Conservation (phyloP, 495 filamentous ascomycete species). For the Penicillium argentinense region DNA sequence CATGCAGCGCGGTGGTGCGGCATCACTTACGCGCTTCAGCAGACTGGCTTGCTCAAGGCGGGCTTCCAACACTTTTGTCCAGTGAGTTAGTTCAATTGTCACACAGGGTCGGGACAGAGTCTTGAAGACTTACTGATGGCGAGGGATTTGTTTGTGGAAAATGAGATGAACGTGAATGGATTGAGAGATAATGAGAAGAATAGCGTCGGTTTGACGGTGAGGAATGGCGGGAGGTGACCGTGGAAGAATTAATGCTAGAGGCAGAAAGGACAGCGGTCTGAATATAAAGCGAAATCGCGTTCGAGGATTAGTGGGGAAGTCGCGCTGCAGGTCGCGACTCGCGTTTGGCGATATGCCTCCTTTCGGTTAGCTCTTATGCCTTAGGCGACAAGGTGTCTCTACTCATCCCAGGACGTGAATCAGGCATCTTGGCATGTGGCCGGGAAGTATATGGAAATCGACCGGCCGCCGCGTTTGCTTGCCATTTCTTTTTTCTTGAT, state of each 20-base stretch:
- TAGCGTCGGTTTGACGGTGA: slow-evolving; percentile 5
- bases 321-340: slow-evolving; percentile 31
- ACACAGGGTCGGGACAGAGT: slow-evolving; percentile 9
- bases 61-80: slow-evolving; percentile 85
- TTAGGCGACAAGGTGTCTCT: slow-evolving; percentile 19
- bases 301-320: slow-evolving; percentile 36
- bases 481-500: too few species aligned
- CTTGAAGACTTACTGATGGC: slow-evolving; percentile 38
- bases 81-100: slow-evolving; percentile 16
- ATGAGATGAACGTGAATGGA: slow-evolving; percentile 1
- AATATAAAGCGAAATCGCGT: slow-evolving; percentile 37
- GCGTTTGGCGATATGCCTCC: slow-evolving; percentile 40
- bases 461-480: too few species aligned
- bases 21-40: slow-evolving; percentile 82
- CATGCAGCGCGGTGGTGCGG: too few species aligned
- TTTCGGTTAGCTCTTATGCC: slow-evolving; percentile 28
- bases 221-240: background rate
- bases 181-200: slow-evolving; percentile 1
- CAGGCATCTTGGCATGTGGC: background rate
- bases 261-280: slow-evolving; percentile 21
- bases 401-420: too few species aligned
- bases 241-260: slow-evolving; percentile 20
- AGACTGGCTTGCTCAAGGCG: slow-evolving; percentile 90
- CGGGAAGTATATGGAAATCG: too few species aligned
- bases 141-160: slow-evolving; percentile 16